These are phyloP conservation scores for Boletus sp. DNA, from an alignment of 768 basidiomycete species.

Conservation along the genomic window DNA sequence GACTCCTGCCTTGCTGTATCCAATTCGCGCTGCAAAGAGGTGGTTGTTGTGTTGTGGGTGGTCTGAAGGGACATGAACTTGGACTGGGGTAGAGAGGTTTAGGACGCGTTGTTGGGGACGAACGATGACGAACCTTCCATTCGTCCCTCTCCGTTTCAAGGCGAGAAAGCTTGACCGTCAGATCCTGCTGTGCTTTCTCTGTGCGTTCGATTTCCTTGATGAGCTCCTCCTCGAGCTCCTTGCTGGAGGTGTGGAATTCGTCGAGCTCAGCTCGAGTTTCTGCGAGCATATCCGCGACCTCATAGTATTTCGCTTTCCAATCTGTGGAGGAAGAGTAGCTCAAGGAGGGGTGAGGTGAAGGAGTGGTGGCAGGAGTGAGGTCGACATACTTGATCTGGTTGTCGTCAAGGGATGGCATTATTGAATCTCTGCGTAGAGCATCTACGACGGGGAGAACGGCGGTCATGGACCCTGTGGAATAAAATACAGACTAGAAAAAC, in stretches of 20 bases:
- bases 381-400: conserved; percentile 53
- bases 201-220: conserved; percentile 87
- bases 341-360: conserved; percentile 15
- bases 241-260: conserved; percentile 83
- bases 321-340: conserved; percentile 63
- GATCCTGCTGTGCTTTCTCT: conserved; percentile 79
- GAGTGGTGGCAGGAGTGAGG: conserved; percentile 11
- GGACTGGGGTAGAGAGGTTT: conserved; percentile 39
- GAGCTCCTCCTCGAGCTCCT: conserved; percentile 90
- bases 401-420: conserved; percentile 62
- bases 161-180: conserved; percentile 65
- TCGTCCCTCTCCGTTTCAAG: conserved; percentile 79
- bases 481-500: conserved; percentile 23
- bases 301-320: conserved; percentile 78
- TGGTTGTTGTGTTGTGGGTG: conserved; percentile 83
- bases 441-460: conserved; percentile 62
- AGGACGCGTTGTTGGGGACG: background rate
- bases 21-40: conserved; percentile 88
- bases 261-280: conserved; percentile 84
- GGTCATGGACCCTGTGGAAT: conserved; percentile 43
- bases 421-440: conserved; percentile 54
- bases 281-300: conserved; percentile 78
- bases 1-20: conserved; percentile 76
- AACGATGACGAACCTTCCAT: conserved; percentile 72
- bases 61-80: conserved; percentile 90